phyloP scores from a whole-genome alignment of 108 stramenopile genomes.

The Phaeodactylum tricornutum region DNA sequence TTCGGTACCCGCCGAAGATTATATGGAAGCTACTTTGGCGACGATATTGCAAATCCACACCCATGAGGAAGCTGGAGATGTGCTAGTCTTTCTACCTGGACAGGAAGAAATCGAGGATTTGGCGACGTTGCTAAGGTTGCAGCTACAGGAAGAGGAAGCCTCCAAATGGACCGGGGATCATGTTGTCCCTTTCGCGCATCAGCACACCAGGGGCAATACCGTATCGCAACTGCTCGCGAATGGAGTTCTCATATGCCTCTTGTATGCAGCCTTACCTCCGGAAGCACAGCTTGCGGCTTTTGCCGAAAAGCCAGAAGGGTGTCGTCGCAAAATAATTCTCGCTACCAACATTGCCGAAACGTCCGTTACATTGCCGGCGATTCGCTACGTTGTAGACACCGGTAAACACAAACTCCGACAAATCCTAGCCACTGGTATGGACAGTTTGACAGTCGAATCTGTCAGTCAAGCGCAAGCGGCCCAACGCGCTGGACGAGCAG shows the following conservation, averaged over 20 bases:
- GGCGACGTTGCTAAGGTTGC: slow-evolving; percentile 53
- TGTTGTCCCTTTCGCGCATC: neutral
- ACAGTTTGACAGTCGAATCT: slow-evolving; percentile 50
- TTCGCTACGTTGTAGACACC: slow-evolving; percentile 89
- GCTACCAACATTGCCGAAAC: slow-evolving; percentile 98
- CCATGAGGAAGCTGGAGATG: slow-evolving; percentile 49
- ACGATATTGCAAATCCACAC: slow-evolving; percentile 83
- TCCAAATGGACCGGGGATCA: slow-evolving; percentile 5
- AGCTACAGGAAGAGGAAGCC: slow-evolving; percentile 43
- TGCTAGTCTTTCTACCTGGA: slow-evolving; percentile 95
- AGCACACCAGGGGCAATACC: neutral
- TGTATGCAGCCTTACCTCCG: slow-evolving; percentile 72
- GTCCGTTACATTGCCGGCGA: slow-evolving; percentile 90
- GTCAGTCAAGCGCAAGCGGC: slow-evolving; percentile 69
- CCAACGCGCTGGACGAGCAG: slow-evolving; percentile 75
- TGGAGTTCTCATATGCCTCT: slow-evolving; percentile 65
- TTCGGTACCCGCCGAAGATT: slow-evolving; percentile 62
- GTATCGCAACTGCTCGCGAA: slow-evolving; percentile 51
- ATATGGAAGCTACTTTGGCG: slow-evolving; percentile 70
- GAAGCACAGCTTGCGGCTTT: slow-evolving; percentile 69
- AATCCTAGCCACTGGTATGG: slow-evolving; percentile 76
- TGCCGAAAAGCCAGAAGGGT: slow-evolving; percentile 56
- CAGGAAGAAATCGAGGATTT: slow-evolving; percentile 90
- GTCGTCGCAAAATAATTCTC: slow-evolving; percentile 80
- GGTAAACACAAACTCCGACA: slow-evolving; percentile 80